A percentile compares a stretch with the other conserved stretches of the same genome.
These are phyloP conservation scores for Capronia epimyces DNA, from an alignment of 2,329 filamentous ascomycete genomes.

Conservation along the genomic window DNA sequence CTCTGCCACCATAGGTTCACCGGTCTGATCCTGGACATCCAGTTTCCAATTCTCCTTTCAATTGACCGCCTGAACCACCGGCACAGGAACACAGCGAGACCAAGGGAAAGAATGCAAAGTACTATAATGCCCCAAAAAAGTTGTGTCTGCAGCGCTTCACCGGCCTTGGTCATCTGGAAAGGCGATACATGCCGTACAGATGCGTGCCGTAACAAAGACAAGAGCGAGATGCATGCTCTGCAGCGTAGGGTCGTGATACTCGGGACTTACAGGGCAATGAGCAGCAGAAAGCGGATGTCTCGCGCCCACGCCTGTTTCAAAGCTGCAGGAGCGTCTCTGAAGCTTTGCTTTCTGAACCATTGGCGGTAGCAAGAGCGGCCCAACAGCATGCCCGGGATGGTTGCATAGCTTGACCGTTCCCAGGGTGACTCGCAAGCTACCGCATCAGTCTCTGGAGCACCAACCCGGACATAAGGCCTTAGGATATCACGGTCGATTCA, in stretches of 20 bases:
- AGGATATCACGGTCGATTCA: slow-evolving; percentile 34
- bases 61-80: slow-evolving; percentile 2
- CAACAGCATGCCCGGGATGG: neutral
- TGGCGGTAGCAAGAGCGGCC: slow-evolving; percentile 39
- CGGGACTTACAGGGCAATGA: neutral
- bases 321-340: slow-evolving; percentile 8
- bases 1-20: too few species aligned
- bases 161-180: slow-evolving; percentile 5
- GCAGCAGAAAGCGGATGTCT: neutral
- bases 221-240: slow-evolving; percentile 7
- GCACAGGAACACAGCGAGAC: neutral
- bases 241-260: neutral
- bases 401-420: neutral
- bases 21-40: too few species aligned
- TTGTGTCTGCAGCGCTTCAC: neutral
- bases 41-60: neutral
- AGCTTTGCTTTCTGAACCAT: slow-evolving; percentile 29
- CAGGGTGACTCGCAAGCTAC: neutral
- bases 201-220: slow-evolving; percentile 7
- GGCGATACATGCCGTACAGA: slow-evolving; percentile 9
- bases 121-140: neutral
- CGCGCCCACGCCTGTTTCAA: too few species aligned
- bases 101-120: slow-evolving; percentile 2
- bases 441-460: neutral
- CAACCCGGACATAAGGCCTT: neutral